phyloP scores from a whole-genome alignment of 2,329 filamentous ascomycete genomes.

The Aspergillus sp. region DNA sequence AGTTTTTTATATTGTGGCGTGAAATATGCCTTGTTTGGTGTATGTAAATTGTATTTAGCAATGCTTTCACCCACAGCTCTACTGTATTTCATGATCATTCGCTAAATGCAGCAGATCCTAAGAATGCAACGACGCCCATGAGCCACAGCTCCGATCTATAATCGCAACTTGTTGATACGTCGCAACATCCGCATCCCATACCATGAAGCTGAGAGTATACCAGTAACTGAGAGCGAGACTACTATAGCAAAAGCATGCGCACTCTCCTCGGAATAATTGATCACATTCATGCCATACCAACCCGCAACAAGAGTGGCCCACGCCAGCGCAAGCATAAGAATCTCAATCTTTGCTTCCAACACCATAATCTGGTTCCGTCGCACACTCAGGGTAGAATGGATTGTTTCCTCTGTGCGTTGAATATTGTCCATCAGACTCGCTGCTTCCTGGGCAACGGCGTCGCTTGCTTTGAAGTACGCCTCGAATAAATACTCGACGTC shows the following conservation, averaged over 20 bases:
- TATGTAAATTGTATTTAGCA: not conserved
- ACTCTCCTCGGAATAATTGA: slow-evolving; percentile 32
- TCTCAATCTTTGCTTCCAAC: slow-evolving; percentile 31
- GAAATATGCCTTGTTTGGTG: not conserved
- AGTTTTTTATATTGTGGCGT: not conserved
- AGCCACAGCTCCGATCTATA: slow-evolving; percentile 2
- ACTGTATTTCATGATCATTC: not conserved
- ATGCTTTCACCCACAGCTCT: not conserved
- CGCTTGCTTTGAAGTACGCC: slow-evolving; percentile 30
- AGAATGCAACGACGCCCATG: not conserved
- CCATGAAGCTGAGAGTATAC: slow-evolving; percentile 17
- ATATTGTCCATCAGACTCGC: slow-evolving; percentile 21
- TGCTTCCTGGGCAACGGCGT: slow-evolving; percentile 26
- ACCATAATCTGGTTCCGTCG: slow-evolving; percentile 36
- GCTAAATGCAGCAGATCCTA: not conserved
- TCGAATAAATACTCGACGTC: slow-evolving; percentile 34
- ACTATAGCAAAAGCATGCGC: slow-evolving; percentile 19
- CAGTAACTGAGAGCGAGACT: slow-evolving; percentile 13
- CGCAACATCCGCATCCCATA: slow-evolving; percentile 19
- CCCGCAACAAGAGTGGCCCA: slow-evolving; percentile 31
- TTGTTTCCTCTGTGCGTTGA: slow-evolving; percentile 25
- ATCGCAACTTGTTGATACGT: slow-evolving; percentile 16
- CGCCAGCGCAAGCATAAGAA: slow-evolving; percentile 30
- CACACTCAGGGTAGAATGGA: slow-evolving; percentile 27
- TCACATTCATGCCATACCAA: slow-evolving; percentile 33